Evolutionary conservation across 1,284 basidiomycete genomes (phyloP).

Genomic region (Golubevia sp.): DNA sequence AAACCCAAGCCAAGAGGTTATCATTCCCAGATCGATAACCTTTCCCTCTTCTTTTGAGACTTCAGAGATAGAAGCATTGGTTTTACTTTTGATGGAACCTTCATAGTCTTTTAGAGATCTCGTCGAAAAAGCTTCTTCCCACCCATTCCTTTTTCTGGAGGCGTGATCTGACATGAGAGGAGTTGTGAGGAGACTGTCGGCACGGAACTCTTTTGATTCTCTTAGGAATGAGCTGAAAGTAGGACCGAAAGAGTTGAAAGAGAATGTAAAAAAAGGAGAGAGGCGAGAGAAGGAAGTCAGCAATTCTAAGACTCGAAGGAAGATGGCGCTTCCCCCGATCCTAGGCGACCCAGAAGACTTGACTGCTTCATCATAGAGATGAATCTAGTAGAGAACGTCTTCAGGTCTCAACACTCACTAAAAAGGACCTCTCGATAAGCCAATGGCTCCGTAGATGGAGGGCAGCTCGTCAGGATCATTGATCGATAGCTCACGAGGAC

Average conservation of each 20-base stretch:
- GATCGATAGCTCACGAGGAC: slow-evolving; percentile 26
- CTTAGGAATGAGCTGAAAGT: too few relatives aligned
- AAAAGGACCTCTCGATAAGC: slow-evolving; percentile 22
- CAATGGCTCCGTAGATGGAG: slow-evolving; percentile 18
- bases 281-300: too few relatives aligned
- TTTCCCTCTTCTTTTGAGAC: slow-evolving; percentile 11
- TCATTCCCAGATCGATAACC: slow-evolving; percentile 22
- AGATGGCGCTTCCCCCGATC: too few relatives aligned
- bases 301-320: too few relatives aligned
- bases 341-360: too few relatives aligned
- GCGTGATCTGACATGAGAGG: slow-evolving; percentile 15
- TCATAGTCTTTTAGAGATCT: slow-evolving; percentile 30
- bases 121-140: slow-evolving; percentile 24
- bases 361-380: too few relatives aligned
- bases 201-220: slow-evolving; percentile 8
- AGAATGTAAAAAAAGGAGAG: too few relatives aligned
- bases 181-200: slow-evolving; percentile 17
- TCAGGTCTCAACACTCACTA: too few relatives aligned
- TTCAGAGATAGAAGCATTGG: slow-evolving; percentile 17
- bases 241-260: too few relatives aligned
- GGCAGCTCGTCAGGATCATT: slow-evolving; percentile 14
- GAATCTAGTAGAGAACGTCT: too few relatives aligned
- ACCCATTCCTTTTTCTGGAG: slow-evolving; percentile 21
- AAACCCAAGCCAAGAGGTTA: slow-evolving; percentile 20
- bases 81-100: slow-evolving; percentile 16